phyloP scores from a whole-genome alignment of 106 monocot species.

The Dioscorea dumetorum region DNA sequence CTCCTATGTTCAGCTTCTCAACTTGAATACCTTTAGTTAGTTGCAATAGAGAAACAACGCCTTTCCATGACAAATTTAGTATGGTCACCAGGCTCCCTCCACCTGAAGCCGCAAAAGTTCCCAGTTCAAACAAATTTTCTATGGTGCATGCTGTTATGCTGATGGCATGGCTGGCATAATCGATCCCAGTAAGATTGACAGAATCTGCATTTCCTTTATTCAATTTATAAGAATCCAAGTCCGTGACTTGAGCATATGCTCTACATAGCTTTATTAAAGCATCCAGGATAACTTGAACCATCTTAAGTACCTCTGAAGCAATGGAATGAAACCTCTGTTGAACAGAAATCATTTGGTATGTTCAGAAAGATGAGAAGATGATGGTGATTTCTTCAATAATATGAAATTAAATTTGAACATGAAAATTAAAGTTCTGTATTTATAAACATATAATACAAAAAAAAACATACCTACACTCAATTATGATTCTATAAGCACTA shows the following conservation, averaged over 20 bases:
- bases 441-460: no score
- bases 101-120: slow-evolving; percentile 73
- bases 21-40: slow-evolving; percentile 60
- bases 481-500: no score
- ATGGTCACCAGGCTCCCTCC: slow-evolving; percentile 76
- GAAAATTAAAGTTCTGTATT: no score
- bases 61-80: slow-evolving; percentile 95
- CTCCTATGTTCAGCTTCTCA: slow-evolving; percentile 50
- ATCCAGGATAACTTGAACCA: slow-evolving; percentile 66
- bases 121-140: slow-evolving; percentile 58
- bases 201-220: slow-evolving; percentile 4
- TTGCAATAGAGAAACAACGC: slow-evolving; percentile 74
- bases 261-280: slow-evolving; percentile 56
- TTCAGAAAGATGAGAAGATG: no score
- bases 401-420: no score
- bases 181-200: slow-evolving; percentile 13
- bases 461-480: no score
- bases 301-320: slow-evolving; percentile 59
- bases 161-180: slow-evolving; percentile 28
- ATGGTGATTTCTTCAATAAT: no score
- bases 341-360: no score
- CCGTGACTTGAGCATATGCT: slow-evolving; percentile 51
- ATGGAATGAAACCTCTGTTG: slow-evolving; percentile 62
- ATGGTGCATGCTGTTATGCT: slow-evolving; percentile 43
- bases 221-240: slow-evolving; percentile 6